phyloP scores from a whole-genome alignment of 345 rosid species.

The Euphorbia lathyris region DNA sequence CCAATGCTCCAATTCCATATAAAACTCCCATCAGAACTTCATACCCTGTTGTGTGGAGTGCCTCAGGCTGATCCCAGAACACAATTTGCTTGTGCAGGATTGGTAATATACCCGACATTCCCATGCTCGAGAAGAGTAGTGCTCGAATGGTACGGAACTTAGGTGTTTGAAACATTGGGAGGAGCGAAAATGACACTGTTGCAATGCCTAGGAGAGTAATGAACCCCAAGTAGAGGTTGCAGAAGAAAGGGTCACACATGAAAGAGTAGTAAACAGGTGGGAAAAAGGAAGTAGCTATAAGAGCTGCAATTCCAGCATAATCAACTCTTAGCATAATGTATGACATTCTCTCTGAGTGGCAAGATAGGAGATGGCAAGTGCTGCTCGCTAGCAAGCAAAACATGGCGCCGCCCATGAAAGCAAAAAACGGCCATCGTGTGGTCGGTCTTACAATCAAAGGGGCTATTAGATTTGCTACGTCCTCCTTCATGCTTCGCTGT shows the following conservation, averaged over 20 bases:
- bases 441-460: conserved; percentile 71
- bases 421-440: conserved; percentile 90
- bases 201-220: conserved; percentile 72
- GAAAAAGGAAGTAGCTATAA: conserved; percentile 83
- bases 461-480: conserved; percentile 70
- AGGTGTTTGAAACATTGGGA: conserved; percentile 80
- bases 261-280: conserved; percentile 89
- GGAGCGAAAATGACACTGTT: conserved; percentile 58
- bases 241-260: conserved; percentile 90
- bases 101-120: conserved; percentile 73
- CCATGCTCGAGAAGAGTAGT: conserved; percentile 81
- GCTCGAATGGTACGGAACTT: conserved; percentile 66
- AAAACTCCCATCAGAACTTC: conserved; percentile 82
- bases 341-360: conserved; percentile 75
- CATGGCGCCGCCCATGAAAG: conserved; percentile 92
- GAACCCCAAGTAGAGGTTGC: conserved; percentile 82
- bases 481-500: conserved; percentile 71
- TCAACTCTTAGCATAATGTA: conserved; percentile 94
- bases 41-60: conserved; percentile 81
- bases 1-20: conserved; percentile 67
- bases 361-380: conserved; percentile 78
- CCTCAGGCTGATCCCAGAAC: conserved; percentile 84
- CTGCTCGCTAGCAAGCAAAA: conserved; percentile 93
- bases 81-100: conserved; percentile 72
- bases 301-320: conserved; percentile 85